These are phyloP conservation scores for Uromyces viciae-fabae DNA, from an alignment of 1,284 basidiomycete genomes.

Conservation along the genomic window DNA sequence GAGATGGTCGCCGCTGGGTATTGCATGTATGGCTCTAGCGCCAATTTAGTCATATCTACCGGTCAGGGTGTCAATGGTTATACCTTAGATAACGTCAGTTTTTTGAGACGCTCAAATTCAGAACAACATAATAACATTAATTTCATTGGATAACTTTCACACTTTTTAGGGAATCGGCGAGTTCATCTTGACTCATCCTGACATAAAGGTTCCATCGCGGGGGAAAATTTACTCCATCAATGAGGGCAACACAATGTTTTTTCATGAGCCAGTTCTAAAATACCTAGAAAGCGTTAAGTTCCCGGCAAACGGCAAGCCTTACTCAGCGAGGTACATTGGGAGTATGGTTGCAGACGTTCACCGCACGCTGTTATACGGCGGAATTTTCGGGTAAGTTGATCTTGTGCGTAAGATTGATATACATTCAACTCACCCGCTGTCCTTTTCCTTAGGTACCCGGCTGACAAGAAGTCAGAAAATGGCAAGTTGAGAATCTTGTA, in stretches of 20 bases:
- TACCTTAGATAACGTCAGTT: conserved; percentile 75
- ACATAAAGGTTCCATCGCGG: conserved; percentile 85
- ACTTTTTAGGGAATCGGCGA: conserved; percentile 70
- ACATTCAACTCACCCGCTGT: background rate
- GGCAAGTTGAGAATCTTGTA: conserved; percentile 94
- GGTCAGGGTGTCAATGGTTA: conserved; percentile 97
- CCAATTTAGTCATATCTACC: conserved; percentile 92
- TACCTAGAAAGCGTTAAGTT: conserved; percentile 95
- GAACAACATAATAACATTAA: background rate
- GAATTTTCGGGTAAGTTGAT: conserved; percentile 72
- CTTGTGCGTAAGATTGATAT: background rate
- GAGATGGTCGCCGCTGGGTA: conserved; percentile 95
- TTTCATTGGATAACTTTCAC: background rate
- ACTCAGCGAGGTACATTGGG: conserved; percentile 78
- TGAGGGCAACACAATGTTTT: conserved; percentile 95
- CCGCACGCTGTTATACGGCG: conserved; percentile 91
- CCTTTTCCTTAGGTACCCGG: conserved; percentile 71
- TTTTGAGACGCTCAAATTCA: conserved; percentile 10
- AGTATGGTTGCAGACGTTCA: conserved; percentile 99
- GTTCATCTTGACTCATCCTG: conserved; percentile 97
- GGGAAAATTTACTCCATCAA: conserved; percentile 99
- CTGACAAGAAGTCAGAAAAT: conserved; percentile 93
- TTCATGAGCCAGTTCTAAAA: conserved; percentile 75
- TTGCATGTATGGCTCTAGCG: conserved; percentile 87
- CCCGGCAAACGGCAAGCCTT: conserved; percentile 54